These are phyloP conservation scores for Aspergillus quadricinctus DNA, from an alignment of 2,329 filamentous ascomycete genomes.

Conservation along the genomic window DNA sequence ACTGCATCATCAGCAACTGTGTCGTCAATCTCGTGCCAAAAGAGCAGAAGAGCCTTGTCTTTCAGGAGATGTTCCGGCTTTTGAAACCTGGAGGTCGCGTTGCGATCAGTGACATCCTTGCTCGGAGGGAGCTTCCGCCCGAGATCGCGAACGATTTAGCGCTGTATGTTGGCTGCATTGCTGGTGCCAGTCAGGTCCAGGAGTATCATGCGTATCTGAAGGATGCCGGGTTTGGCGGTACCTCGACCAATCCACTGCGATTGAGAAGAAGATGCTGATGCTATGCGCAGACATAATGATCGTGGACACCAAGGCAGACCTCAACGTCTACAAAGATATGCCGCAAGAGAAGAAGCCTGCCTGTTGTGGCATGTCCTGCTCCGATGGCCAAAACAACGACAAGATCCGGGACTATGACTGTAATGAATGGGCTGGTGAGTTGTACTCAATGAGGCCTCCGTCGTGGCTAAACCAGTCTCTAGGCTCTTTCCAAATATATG, in stretches of 20 bases:
- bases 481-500: conserved; percentile 51
- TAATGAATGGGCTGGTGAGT: conserved; percentile 51
- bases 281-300: conserved; percentile 38
- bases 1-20: conserved; percentile 62
- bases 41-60: conserved; percentile 51
- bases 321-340: conserved; percentile 45
- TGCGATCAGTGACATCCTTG: conserved; percentile 58
- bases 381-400: conserved; percentile 3
- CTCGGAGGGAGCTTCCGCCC: conserved; percentile 46
- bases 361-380: conserved; percentile 14
- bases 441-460: background rate
- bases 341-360: conserved; percentile 4
- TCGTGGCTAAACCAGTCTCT: background rate
- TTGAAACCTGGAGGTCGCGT: conserved; percentile 55
- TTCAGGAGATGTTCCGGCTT: conserved; percentile 55
- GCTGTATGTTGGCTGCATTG: conserved; percentile 58
- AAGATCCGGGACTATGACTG: conserved; percentile 2
- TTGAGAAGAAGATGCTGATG: background rate
- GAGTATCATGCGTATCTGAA: conserved; percentile 52
- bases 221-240: conserved; percentile 50
- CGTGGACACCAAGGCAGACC: conserved; percentile 43
- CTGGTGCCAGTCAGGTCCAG: conserved; percentile 51
- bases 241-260: background rate
- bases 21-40: conserved; percentile 57
- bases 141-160: conserved; percentile 48